Evolutionary conservation across 2,329 filamentous ascomycete species (phyloP), one percentile per base, ranked within the genome.

Genomic region (Ascochyta lentis): DNA sequence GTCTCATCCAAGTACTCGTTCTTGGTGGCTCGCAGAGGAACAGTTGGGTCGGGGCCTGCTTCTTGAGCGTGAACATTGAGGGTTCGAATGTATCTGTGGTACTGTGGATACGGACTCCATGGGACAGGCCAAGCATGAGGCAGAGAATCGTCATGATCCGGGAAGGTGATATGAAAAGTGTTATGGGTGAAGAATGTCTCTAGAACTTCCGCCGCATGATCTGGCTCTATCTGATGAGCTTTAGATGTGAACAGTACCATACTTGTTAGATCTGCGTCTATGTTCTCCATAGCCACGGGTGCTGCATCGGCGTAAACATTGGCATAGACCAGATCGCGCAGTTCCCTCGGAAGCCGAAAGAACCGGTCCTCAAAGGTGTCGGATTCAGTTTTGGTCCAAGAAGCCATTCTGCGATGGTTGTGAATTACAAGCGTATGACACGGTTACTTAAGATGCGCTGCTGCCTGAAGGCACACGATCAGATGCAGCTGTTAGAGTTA

Each of bases 321-420:
- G 13, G 49, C 45, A 39, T 65, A 68, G 24, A 68, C 54, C 16
- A 60, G 10, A 42, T 68, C 63, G 12, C 65, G 60, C 10, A 68
- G 39, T 41, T 68, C 63, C 10, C 62, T 53, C 1, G 65, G 65
- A 2, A 68, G 57, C 23, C 31, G 22, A 61, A 38, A 22, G 66
- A 49, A 19, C 27, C 26, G 43, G 19, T 24, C 22, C 1, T 33
- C 6, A 8, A 46, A 33, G 2, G 15, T 16, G 9, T 26, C 13
- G 10, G 2, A 29, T 23, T 38, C 24, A 19, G 23, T 5, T 33
- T 31, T 16, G n/a, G 24, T 37, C 26, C 46, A 13, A 47, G 23
- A 12, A 29, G 35, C 7, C 52, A 55, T 56, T 12, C 6, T 33
- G 22, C 3, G 16, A 22, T 27, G 27, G 24, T 26, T 29, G 22